Evolutionary conservation across 306 rosid species (phyloP).

Genomic region (Cicer pinnatifidum): DNA sequence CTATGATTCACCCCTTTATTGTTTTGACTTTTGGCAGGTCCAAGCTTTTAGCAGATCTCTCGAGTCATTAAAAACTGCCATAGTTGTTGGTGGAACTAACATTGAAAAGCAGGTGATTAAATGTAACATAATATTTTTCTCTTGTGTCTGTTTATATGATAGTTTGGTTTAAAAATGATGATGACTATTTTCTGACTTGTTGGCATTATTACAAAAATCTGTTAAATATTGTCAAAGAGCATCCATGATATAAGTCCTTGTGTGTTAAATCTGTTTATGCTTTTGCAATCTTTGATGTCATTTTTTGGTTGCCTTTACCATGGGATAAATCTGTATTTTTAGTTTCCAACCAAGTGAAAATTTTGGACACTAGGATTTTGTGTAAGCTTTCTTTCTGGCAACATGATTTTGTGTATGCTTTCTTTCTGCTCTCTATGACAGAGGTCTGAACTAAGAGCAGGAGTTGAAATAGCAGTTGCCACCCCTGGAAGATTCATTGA

Average conservation of each 20-base stretch:
- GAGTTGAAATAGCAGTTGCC: constrained; percentile 81
- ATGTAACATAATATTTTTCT: constrained; percentile 19
- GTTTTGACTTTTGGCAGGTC: constrained; percentile 60
- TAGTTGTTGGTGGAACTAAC: constrained; percentile 89
- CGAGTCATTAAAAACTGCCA: constrained; percentile 73
- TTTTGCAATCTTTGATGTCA: not conserved
- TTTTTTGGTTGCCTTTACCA: constrained; percentile 25
- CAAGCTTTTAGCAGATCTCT: constrained; percentile 86
- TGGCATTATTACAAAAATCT: constrained; percentile 20
- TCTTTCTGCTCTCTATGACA: constrained; percentile 48
- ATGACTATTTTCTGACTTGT: constrained; percentile 4
- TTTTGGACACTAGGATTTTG: not conserved
- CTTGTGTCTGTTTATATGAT: constrained; percentile 9
- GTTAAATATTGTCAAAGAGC: constrained; percentile 25
- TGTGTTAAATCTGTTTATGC: constrained; percentile 23
- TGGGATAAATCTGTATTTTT: constrained; percentile 22
- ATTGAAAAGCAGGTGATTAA: constrained; percentile 77
- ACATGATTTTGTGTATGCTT: constrained; percentile 25
- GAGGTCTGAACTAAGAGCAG: constrained; percentile 87
- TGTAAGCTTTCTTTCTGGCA: not conserved
- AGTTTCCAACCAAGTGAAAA: constrained; percentile 15
- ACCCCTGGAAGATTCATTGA: constrained; percentile 93
- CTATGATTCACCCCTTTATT: not conserved
- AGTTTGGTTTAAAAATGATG: constrained; percentile 20
- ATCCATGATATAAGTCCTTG: not conserved